These are phyloP conservation scores for Cryptosporidium meleagridis DNA, from an alignment of 169 alveolate genomes.

Conservation along the genomic window DNA sequence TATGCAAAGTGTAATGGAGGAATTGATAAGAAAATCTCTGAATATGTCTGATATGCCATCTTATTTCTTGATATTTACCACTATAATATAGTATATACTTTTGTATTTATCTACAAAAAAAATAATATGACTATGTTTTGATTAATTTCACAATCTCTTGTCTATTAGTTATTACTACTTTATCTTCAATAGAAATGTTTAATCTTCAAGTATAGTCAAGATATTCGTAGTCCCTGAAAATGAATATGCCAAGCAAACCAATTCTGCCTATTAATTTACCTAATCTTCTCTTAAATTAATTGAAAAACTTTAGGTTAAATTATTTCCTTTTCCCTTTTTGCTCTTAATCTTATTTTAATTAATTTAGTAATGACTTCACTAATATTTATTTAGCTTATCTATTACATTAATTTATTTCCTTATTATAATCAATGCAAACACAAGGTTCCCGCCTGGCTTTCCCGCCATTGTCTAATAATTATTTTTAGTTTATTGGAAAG, in stretches of 20 bases:
- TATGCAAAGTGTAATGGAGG: slow-evolving; percentile 82
- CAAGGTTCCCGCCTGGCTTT: neutral
- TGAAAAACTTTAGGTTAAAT: no score
- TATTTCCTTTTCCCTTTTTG: neutral
- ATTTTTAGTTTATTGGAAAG: no score
- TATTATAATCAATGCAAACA: neutral
- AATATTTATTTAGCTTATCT: no score
- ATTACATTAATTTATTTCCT: neutral
- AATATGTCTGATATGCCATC: slow-evolving; percentile 53
- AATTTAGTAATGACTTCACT: neutral
- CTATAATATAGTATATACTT: no score
- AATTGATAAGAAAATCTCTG: slow-evolving; percentile 52
- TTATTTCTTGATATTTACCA: neutral
- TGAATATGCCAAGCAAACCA: neutral
- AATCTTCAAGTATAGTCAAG: neutral
- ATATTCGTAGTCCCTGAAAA: no score
- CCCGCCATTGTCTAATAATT: neutral
- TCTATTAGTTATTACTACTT: neutral
- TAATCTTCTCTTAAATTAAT: neutral
- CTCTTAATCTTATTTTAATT: neutral
- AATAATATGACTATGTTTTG: neutral
- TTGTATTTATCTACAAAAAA: no score
- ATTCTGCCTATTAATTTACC: neutral
- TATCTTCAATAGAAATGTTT: no score
- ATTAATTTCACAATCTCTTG: no score